A percentile compares a stretch with the other conserved stretches of the same genome.
phyloP scores from a whole-genome alignment of 2,329 filamentous ascomycete species.

The Lasiodiplodia hormozganensis region DNA sequence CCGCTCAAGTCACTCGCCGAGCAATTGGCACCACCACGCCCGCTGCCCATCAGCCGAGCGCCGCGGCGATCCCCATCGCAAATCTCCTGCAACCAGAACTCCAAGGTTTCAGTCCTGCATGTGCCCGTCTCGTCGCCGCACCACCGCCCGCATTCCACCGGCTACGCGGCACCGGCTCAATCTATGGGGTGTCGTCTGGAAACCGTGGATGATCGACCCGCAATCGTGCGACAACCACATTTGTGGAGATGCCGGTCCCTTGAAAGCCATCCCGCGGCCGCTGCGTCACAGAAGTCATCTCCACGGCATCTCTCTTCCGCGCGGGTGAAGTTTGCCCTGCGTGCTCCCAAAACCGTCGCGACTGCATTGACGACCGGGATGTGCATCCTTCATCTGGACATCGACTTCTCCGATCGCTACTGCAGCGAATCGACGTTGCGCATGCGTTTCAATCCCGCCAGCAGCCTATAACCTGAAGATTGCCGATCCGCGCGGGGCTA shows the following conservation, averaged over 20 bases:
- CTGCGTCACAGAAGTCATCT: constrained; percentile 3
- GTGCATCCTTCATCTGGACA: constrained; percentile 6
- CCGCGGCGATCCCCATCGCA: background rate
- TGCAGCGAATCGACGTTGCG: constrained; percentile 9
- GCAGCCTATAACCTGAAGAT: background rate
- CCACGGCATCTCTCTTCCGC: background rate
- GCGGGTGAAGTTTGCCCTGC: background rate
- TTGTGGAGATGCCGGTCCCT: constrained; percentile 9
- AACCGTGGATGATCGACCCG: constrained; percentile 13
- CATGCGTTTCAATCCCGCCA: constrained; percentile 1
- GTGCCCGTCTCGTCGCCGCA: background rate
- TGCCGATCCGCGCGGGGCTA: constrained; percentile 10
- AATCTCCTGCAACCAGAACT: background rate
- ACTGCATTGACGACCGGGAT: constrained; percentile 14
- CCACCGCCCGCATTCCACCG: background rate
- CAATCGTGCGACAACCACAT: constrained; percentile 1
- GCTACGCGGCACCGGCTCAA: constrained; percentile 11
- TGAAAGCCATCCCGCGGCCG: background rate
- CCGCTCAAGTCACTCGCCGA: constrained; percentile 16
- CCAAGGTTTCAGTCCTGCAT: constrained; percentile 14
- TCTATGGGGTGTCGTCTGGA: constrained; percentile 14
- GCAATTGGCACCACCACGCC: background rate
- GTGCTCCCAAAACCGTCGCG: background rate
- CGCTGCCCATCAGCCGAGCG: background rate
- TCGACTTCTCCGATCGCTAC: background rate